Evolutionary conservation across 305 asterid genomes (phyloP), one percentile per base, ranked within the genome.

Genomic region (Fraxinus latifolia): DNA sequence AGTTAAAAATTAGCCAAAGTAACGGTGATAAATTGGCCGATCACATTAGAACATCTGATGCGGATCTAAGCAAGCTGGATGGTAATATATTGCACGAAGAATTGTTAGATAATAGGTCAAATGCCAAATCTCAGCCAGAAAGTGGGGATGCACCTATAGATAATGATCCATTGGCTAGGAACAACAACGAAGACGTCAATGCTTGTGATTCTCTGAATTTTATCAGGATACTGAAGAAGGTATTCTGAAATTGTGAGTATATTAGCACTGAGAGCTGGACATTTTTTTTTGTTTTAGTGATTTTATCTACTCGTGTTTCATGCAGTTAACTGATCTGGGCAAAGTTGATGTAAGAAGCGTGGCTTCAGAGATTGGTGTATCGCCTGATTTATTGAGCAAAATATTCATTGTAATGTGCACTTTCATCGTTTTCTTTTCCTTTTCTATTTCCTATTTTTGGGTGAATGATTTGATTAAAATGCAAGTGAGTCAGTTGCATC

Each of bases 351-450:
- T 89, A 39, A 87, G 88, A 83, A 94, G 91, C 80, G 89, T 93
- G 80, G 97, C 99, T 65, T 78, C 87, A 34, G 97, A 92, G 87
- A 92, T 93, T 84, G 98, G 97, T 39, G 92, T 93, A 79, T 84
- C 95, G 6, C 85, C 91, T 55, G 94, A 94, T 82, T 88, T 88
- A 77, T 82, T 96, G 91, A 84, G 87, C 79, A 82, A 90, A 34
- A 75, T 89, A 77, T 90, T 91, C 83, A 83, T 89, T 76, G 99
- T 96, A 96, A 93, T 87, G 85, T 77, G 81, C 76, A 76, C 75
- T 77, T 83, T 37, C 31, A 82, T 77, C 34, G n/a, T 32, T 44
- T 79, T 67, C 58, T 78, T 83, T 82, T 37, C 42, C 80, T 39
- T 60, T 39, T 8, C 60, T 70, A 60, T 60, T 74, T 85, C 37